A percentile compares a stretch with the other conserved stretches of the same genome.
Evolutionary conservation across 2,329 filamentous ascomycete species (phyloP).

Genomic region (Ophiostoma novo-ulmi): DNA sequence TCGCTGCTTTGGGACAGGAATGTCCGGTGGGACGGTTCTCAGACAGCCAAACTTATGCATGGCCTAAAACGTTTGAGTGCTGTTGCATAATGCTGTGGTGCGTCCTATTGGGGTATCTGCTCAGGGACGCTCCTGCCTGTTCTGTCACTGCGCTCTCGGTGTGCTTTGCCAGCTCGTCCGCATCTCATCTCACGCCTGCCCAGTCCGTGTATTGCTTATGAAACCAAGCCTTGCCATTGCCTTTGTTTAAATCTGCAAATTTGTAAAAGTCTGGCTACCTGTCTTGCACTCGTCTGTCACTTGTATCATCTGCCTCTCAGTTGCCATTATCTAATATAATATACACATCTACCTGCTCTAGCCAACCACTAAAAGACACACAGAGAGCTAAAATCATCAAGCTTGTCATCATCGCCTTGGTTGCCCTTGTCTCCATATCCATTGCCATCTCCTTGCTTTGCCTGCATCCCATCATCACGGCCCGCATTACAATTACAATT

Average conservation of each 20-base stretch:
- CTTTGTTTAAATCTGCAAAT: too few relatives aligned
- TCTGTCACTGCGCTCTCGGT: neutral
- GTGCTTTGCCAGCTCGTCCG: neutral
- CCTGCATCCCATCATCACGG: neutral
- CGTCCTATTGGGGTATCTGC: neutral
- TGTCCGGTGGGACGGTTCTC: conserved; percentile 1
- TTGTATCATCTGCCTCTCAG: neutral
- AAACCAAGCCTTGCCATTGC: neutral
- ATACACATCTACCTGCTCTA: neutral
- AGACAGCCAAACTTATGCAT: neutral
- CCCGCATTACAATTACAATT: neutral
- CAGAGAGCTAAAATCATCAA: neutral
- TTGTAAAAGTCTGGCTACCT: neutral
- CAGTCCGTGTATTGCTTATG: neutral
- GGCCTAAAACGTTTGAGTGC: neutral
- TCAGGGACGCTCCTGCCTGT: neutral
- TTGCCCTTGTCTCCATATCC: neutral
- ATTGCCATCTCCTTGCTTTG: neutral
- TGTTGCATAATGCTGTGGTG: neutral
- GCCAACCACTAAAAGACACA: neutral
- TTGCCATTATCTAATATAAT: neutral
- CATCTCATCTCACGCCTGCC: neutral
- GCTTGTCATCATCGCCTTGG: neutral
- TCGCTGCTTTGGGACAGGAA: neutral
- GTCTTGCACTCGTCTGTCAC: neutral